A percentile compares a stretch with the other conserved stretches of the same genome.
Conservation (phyloP, 441 rosid species). For the Mallotus repandus region DNA sequence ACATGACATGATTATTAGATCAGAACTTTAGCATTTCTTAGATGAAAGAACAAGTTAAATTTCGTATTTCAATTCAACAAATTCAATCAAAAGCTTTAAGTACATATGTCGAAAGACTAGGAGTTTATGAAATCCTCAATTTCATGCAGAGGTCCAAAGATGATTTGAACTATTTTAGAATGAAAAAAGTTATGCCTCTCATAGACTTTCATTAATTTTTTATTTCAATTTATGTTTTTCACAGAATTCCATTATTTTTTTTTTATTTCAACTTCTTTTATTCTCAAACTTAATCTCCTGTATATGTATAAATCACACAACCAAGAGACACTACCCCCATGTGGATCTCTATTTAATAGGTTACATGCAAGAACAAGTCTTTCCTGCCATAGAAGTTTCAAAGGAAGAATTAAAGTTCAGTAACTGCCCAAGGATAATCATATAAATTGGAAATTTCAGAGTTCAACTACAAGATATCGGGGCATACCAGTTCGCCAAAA, state of each 20-base stretch:
- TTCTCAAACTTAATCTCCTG: not conserved
- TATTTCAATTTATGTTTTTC: no score
- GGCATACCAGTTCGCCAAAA: slow-evolving; percentile 35
- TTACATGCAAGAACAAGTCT: not conserved
- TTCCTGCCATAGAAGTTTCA: not conserved
- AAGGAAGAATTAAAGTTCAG: not conserved
- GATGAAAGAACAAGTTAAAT: no score
- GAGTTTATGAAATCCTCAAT: not conserved
- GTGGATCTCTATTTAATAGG: not conserved
- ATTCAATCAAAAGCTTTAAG: not conserved
- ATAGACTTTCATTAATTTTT: no score
- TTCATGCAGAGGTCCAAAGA: not conserved
- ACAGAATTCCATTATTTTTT: no score
- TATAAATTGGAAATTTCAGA: not conserved
- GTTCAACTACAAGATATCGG: not conserved
- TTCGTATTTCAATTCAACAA: not conserved
- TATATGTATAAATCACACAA: no score
- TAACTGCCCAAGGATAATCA: not conserved
- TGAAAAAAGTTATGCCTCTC: no score
- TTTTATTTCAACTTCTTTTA: not conserved
- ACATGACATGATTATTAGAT: not conserved
- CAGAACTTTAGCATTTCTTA: not conserved
- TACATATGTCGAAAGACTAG: not conserved
- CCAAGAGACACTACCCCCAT: not conserved
- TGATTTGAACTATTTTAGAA: not conserved